Percentiles rank a stretch among this genome's conserved stretches.
Evolutionary conservation across 2,329 filamentous ascomycete species (phyloP).

Genomic region (Cladosporium velox): DNA sequence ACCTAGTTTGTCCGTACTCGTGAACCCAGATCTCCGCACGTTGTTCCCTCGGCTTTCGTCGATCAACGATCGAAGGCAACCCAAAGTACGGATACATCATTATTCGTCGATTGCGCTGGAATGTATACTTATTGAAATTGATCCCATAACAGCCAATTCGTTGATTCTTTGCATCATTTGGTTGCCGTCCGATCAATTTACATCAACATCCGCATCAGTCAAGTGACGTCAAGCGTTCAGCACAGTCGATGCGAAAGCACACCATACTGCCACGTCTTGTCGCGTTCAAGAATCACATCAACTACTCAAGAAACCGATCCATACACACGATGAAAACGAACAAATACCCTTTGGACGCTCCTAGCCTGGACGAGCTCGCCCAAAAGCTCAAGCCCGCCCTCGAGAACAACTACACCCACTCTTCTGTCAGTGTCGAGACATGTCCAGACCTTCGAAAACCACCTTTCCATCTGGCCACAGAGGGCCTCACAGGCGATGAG

Average conservation of each 20-base stretch:
- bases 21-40: constrained; percentile 20
- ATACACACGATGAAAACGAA: constrained; percentile 8
- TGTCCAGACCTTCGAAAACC: constrained; percentile 34
- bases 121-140: neutral
- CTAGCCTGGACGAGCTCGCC: constrained; percentile 31
- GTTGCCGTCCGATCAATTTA: neutral
- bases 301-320: neutral
- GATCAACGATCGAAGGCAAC: neutral
- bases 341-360: constrained; percentile 26
- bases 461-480: constrained; percentile 32
- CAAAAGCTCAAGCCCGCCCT: constrained; percentile 29
- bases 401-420: constrained; percentile 29
- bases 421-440: constrained; percentile 26
- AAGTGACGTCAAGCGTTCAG: neutral
- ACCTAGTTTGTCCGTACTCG: constrained; percentile 11
- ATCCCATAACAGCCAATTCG: neutral
- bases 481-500: constrained; percentile 34
- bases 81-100: neutral
- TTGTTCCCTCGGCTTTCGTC: constrained; percentile 8
- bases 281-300: neutral
- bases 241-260: neutral
- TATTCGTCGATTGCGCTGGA: neutral
- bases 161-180: neutral
- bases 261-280: neutral
- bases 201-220: neutral